Evolutionary conservation across 352 stramenopile species (phyloP).

Genomic region (Phytophthora sansomeana): DNA sequence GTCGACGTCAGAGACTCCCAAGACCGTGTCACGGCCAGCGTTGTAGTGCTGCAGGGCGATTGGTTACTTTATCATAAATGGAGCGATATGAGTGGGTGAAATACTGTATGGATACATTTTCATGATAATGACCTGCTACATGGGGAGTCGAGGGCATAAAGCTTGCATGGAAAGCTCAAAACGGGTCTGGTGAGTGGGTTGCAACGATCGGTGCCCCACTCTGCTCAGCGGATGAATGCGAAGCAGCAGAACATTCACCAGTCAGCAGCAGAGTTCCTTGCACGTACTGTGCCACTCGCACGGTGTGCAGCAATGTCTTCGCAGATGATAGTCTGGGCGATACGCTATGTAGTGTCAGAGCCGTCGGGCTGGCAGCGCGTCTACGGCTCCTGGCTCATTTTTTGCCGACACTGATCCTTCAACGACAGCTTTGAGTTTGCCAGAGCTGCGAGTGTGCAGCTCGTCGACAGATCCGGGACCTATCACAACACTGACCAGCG

Average conservation of each 20-base stretch:
- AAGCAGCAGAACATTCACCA: not conserved
- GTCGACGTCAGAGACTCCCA: constrained; percentile 3
- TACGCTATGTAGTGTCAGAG: constrained; percentile 2
- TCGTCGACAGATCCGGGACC: constrained; percentile 14
- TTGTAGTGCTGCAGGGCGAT: not conserved
- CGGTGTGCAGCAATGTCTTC: not conserved
- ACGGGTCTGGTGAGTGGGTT: too few relatives aligned
- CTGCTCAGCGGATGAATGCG: not conserved
- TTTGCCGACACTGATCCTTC: constrained; percentile 8
- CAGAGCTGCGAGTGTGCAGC: constrained; percentile 3
- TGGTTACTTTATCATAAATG: not conserved
- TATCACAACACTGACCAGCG: constrained; percentile 5
- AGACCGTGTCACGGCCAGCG: not conserved
- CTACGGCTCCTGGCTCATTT: constrained; percentile 9
- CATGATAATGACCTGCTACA: too few relatives aligned
- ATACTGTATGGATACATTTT: too few relatives aligned
- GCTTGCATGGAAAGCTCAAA: too few relatives aligned
- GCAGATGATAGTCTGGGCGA: not conserved
- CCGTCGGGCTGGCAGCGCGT: not conserved
- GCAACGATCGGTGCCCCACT: too few relatives aligned
- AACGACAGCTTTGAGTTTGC: constrained; percentile 4
- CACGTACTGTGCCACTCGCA: not conserved
- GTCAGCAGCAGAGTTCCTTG: not conserved
- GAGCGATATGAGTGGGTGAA: too few relatives aligned
- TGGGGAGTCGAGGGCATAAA: too few relatives aligned